Conservation (phyloP, 2,329 filamentous ascomycete species). For the Aureobasidium sp. region DNA sequence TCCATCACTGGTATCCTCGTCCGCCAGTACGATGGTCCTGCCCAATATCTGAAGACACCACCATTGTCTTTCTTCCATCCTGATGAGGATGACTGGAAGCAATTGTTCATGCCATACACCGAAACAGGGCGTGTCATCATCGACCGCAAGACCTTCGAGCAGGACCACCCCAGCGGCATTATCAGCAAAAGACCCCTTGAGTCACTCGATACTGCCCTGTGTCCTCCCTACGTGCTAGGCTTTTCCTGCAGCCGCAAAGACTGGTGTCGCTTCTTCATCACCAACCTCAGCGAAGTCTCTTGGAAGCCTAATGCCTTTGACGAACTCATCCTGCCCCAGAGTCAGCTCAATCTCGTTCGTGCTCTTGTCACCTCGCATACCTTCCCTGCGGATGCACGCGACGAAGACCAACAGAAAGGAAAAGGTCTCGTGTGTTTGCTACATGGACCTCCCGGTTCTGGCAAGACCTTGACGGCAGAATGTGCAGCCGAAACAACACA, state of each 20-base stretch:
- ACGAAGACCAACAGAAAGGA: conserved; percentile 25
- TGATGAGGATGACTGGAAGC: neutral
- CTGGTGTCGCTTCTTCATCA: neutral
- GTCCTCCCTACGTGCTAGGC: neutral
- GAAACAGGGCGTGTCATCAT: neutral
- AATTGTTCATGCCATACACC: neutral
- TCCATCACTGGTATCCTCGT: neutral
- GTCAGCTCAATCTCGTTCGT: neutral
- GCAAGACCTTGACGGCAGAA: conserved; percentile 32
- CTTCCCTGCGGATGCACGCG: neutral
- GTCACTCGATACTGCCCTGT: neutral
- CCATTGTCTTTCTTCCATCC: neutral
- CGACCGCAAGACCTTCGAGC: neutral
- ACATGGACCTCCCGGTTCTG: conserved; percentile 31
- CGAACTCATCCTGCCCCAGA: neutral
- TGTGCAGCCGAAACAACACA: conserved; percentile 14
- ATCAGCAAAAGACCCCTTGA: neutral
- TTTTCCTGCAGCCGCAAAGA: neutral
- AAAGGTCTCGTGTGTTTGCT: conserved; percentile 33
- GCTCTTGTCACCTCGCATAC: neutral
- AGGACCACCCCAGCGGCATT: neutral
- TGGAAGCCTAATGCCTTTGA: neutral
- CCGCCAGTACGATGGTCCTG: neutral
- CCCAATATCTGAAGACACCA: neutral
- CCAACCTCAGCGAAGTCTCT: neutral